Conservation (phyloP, 2,329 filamentous ascomycete genomes). For the Colletotrichum musicola region DNA sequence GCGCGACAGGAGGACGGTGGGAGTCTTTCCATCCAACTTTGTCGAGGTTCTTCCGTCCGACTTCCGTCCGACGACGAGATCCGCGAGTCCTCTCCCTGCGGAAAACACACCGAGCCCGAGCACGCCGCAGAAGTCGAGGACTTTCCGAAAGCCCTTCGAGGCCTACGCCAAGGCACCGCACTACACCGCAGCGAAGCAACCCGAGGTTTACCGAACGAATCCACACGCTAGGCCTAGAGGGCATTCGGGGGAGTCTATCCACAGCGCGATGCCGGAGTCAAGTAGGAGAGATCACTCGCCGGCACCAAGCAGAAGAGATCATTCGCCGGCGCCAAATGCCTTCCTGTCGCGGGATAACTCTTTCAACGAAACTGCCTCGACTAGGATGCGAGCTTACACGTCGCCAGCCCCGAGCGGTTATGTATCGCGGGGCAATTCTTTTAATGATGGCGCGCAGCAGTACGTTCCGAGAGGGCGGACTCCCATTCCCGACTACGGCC, state of each 20-base stretch:
- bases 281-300: constrained; percentile 22
- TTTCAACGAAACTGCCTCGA: constrained; percentile 36
- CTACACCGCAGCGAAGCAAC: constrained; percentile 73
- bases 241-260: constrained; percentile 56
- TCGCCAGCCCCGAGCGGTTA: constrained; percentile 33
- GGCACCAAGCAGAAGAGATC: no score
- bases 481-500: constrained; percentile 13
- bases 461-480: constrained; percentile 35
- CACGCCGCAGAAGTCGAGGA: constrained; percentile 70
- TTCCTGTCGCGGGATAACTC: constrained; percentile 41
- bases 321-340: constrained; percentile 26
- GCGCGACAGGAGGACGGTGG: constrained; percentile 90
- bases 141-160: constrained; percentile 76
- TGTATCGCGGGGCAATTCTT: constrained; percentile 37
- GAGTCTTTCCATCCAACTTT: constrained; percentile 97
- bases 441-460: constrained; percentile 37
- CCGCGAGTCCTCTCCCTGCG: constrained; percentile 70
- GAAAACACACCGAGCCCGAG: constrained; percentile 68
- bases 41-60: constrained; percentile 88
- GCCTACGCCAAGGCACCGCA: constrained; percentile 76
- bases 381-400: constrained; percentile 39
- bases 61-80: constrained; percentile 80
- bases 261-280: constrained; percentile 25
- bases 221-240: constrained; percentile 53
- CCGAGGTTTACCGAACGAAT: constrained; percentile 66